phyloP scores from a whole-genome alignment of 208 protist genomes.

The Histomonas meleagridis region DNA sequence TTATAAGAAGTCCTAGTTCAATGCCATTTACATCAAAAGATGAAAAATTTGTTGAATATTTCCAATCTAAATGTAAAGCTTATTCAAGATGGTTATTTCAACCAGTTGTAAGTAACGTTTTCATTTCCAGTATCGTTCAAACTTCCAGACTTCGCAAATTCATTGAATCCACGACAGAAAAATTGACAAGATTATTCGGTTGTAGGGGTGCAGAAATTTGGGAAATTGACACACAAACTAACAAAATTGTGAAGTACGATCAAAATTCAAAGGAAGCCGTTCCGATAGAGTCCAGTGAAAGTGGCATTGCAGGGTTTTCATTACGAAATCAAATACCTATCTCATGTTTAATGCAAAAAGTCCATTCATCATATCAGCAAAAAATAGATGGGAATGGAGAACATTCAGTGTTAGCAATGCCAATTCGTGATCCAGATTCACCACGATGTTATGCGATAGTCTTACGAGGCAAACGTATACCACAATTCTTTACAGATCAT shows the following conservation, averaged over 20 bases:
- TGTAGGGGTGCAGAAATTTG: background rate
- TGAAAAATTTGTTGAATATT: constrained; percentile 35
- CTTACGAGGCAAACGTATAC: background rate
- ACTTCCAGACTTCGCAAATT: background rate
- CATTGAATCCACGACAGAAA: background rate
- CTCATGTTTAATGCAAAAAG: background rate
- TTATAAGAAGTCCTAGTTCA: background rate
- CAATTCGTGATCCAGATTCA: background rate
- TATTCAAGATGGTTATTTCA: constrained; percentile 26
- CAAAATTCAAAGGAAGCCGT: background rate
- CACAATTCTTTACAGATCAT: constrained; percentile 16
- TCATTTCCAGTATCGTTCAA: background rate
- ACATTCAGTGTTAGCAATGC: background rate
- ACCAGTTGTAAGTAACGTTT: background rate
- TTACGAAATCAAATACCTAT: background rate
- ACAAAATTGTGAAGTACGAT: background rate
- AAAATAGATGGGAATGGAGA: background rate
- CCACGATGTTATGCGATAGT: background rate
- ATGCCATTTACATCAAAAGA: background rate
- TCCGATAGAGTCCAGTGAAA: background rate
- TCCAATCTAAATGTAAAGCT: background rate
- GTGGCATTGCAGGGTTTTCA: background rate
- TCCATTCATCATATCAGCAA: background rate
- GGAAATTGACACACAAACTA: background rate
- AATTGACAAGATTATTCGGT: background rate